These are phyloP conservation scores for Clonostachys sp. DNA, from an alignment of 2,329 filamentous ascomycete species.

Conservation along the genomic window DNA sequence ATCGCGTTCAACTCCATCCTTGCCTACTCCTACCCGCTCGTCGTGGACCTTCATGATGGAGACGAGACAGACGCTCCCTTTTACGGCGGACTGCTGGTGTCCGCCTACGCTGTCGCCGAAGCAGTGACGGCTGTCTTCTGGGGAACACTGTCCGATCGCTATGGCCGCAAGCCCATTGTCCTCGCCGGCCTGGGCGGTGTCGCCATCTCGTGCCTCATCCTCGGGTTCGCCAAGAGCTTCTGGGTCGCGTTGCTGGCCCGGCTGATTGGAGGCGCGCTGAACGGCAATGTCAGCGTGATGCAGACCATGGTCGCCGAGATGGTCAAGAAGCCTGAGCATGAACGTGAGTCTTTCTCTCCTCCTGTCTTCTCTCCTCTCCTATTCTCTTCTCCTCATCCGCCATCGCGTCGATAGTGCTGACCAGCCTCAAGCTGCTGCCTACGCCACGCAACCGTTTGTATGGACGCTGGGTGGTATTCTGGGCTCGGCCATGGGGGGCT, in stretches of 20 bases:
- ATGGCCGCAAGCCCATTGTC: slow-evolving; percentile 70
- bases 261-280: slow-evolving; percentile 68
- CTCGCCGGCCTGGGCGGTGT: slow-evolving; percentile 63
- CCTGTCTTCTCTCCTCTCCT: background rate
- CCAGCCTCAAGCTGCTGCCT: slow-evolving; percentile 66
- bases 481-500: slow-evolving; percentile 66
- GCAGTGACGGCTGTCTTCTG: slow-evolving; percentile 75
- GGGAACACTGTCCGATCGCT: slow-evolving; percentile 56
- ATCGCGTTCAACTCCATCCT: slow-evolving; percentile 80
- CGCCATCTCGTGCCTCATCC: slow-evolving; percentile 54
- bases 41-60: slow-evolving; percentile 58
- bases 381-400: background rate
- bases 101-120: slow-evolving; percentile 69
- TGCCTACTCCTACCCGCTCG: slow-evolving; percentile 76
- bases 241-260: slow-evolving; percentile 71
- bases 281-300: slow-evolving; percentile 69
- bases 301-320: slow-evolving; percentile 78
- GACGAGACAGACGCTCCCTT: slow-evolving; percentile 67
- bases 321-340: slow-evolving; percentile 82
- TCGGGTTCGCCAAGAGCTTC: slow-evolving; percentile 61
- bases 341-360: slow-evolving; percentile 34
- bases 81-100: slow-evolving; percentile 72
- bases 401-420: slow-evolving; percentile 48
- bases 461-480: slow-evolving; percentile 71
- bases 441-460: slow-evolving; percentile 71